Percentiles rank a stretch among this genome's conserved stretches.
phyloP scores from a whole-genome alignment of 768 basidiomycete species.

The Tricholoma sp. region DNA sequence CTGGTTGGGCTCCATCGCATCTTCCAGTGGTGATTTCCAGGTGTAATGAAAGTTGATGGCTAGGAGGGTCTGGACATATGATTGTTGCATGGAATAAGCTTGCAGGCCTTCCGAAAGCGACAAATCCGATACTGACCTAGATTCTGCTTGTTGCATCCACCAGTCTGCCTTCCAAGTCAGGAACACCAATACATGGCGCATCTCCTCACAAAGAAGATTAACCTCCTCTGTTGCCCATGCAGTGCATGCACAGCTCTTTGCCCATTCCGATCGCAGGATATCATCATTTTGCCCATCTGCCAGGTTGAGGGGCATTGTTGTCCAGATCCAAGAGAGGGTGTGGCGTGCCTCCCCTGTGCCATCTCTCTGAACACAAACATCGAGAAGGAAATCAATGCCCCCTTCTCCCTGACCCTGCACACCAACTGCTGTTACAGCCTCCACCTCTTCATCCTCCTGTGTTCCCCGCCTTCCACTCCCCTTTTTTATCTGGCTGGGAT shows the following conservation, averaged over 20 bases:
- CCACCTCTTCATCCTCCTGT: background rate
- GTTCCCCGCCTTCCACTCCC: background rate
- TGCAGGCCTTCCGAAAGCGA: too few relatives aligned
- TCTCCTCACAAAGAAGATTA: conserved; percentile 20
- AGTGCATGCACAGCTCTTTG: background rate
- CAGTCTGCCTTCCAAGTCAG: conserved; percentile 16
- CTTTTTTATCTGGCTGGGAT: background rate
- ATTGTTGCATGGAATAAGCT: too few relatives aligned
- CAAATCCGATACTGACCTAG: background rate
- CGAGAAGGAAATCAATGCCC: background rate
- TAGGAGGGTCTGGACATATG: background rate
- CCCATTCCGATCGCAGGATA: conserved; percentile 17
- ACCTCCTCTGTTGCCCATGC: conserved; percentile 19
- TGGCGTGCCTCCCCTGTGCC: conserved; percentile 2
- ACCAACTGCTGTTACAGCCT: background rate
- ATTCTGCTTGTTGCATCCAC: conserved; percentile 10
- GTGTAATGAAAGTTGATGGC: background rate
- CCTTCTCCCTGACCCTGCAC: background rate
- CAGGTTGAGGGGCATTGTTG: background rate
- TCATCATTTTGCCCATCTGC: conserved; percentile 3
- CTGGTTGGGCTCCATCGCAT: background rate
- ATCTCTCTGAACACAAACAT: background rate
- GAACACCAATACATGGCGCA: conserved; percentile 17
- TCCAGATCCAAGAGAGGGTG: background rate
- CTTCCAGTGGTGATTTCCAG: background rate